Base-by-base conservation (phyloP, 441 rosid genomes). In the Gossypium schwendimanii region DNA sequence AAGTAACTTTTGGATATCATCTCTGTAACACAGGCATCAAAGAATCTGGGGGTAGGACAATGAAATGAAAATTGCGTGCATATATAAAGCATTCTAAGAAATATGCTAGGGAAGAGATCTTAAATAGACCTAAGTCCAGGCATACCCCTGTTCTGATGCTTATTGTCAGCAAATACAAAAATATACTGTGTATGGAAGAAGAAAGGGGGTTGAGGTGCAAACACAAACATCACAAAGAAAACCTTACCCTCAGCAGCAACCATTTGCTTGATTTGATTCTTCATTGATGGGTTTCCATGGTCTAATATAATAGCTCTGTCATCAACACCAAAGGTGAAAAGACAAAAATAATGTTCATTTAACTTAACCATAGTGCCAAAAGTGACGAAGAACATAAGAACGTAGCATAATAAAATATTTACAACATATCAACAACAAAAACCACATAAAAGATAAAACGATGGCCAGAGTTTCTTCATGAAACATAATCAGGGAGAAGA, bases 231-330 rank as follows among this genome's bases (percentile, higher is more conserved):
- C 41, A 47, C 20, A 73, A 74, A 9, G 21, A 77, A 73, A 77
- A 73, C 63, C 81, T 80, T 87, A 95, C 99, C 88, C 82, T 96
- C 99, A 64, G 83, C 97, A 78, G 82, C 94, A 75, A 81, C 93
- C 78, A 93, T 49, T 82, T 86, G 88, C 88, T 88, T 88, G 75
- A 87, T 78, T 75, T 88, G 95, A 80, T 75, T 81, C 79, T 89
- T 87, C 85, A 86, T 77, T 24, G 94, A 82, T 17, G 99, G 96
- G 81, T 84, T 90, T 74, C 89, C 98, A 76, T 83, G 89, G 44
- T 96, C 99, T 77, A 96, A 82, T 59, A 96, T 85, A 78, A 96
- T 93, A 75, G 99, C 92, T 86, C 99, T 96, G 93, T 31, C 79
- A 88, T 14, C 78, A 81, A 72, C 14, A 72, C 23, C 17, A 69